phyloP scores from a whole-genome alignment of 768 basidiomycete genomes.

The Crepidotus variabilis region DNA sequence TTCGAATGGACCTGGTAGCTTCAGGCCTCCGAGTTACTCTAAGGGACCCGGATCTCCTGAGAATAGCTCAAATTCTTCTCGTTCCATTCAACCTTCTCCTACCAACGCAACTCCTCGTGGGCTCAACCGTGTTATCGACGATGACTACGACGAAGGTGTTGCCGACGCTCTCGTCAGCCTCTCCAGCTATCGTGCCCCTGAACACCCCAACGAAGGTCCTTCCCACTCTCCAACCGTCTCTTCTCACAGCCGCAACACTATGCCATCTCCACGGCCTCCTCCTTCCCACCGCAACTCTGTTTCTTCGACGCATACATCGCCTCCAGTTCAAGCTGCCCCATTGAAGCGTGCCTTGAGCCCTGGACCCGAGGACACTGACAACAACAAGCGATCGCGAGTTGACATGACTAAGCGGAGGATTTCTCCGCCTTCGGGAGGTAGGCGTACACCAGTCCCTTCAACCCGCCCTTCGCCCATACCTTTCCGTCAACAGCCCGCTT shows the following conservation, averaged over 20 bases:
- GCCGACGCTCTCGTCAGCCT: slow-evolving; percentile 82
- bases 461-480: slow-evolving; percentile 70
- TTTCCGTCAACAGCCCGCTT: slow-evolving; percentile 66
- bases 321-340: slow-evolving; percentile 40
- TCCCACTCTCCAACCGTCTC: slow-evolving; percentile 59
- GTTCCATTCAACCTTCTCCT: slow-evolving; percentile 72
- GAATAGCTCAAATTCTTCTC: slow-evolving; percentile 60
- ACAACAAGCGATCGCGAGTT: slow-evolving; percentile 58
- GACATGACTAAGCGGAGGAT: slow-evolving; percentile 48
- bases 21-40: slow-evolving; percentile 18
- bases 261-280: slow-evolving; percentile 45
- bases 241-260: slow-evolving; percentile 49
- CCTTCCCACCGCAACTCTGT: slow-evolving; percentile 62
- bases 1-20: neutral
- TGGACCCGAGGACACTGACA: slow-evolving; percentile 49
- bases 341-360: slow-evolving; percentile 73
- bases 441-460: slow-evolving; percentile 54
- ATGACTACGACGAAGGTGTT: slow-evolving; percentile 89
- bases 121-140: slow-evolving; percentile 72
- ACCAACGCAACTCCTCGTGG: slow-evolving; percentile 57
- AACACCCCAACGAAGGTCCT: slow-evolving; percentile 24
- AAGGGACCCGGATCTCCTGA: slow-evolving; percentile 54
- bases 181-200: slow-evolving; percentile 18
- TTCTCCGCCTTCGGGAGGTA: slow-evolving; percentile 46
- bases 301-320: slow-evolving; percentile 67